Conservation (phyloP, 2,329 filamentous ascomycete species). For the Pleurostoma richardsiae region DNA sequence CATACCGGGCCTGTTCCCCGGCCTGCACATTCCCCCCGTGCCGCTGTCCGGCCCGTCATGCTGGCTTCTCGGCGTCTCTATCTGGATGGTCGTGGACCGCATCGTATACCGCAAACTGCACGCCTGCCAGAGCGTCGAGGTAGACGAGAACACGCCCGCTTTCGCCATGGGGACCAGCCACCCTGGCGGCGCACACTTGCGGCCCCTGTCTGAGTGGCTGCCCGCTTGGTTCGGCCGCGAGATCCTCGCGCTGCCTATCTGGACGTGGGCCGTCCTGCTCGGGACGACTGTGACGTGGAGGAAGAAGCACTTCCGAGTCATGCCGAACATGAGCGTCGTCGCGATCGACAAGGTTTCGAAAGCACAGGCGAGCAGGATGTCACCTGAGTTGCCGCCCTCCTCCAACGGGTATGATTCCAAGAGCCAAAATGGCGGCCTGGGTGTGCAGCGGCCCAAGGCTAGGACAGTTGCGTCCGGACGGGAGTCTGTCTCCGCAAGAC, state of each 20-base stretch:
- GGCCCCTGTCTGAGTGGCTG: constrained; percentile 67
- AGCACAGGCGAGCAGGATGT: not conserved
- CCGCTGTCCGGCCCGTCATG: constrained; percentile 62
- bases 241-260: constrained; percentile 77
- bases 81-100: constrained; percentile 76
- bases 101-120: constrained; percentile 70
- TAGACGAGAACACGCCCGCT: constrained; percentile 66
- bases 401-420: no score
- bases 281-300: constrained; percentile 86
- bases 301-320: constrained; percentile 75
- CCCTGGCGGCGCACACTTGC: constrained; percentile 33
- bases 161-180: constrained; percentile 56
- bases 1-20: constrained; percentile 55
- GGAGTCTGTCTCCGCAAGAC: no score
- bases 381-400: no score
- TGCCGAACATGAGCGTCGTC: constrained; percentile 75
- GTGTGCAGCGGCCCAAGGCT: no score
- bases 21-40: constrained; percentile 51
- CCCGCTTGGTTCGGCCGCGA: constrained; percentile 83
- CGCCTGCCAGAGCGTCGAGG: constrained; percentile 62
- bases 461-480: no score
- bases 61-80: constrained; percentile 60
- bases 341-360: constrained; percentile 23
- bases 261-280: constrained; percentile 85
- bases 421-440: no score